Conservation (phyloP, 345 rosid species). For the Bruguiera gymnorhiza region DNA sequence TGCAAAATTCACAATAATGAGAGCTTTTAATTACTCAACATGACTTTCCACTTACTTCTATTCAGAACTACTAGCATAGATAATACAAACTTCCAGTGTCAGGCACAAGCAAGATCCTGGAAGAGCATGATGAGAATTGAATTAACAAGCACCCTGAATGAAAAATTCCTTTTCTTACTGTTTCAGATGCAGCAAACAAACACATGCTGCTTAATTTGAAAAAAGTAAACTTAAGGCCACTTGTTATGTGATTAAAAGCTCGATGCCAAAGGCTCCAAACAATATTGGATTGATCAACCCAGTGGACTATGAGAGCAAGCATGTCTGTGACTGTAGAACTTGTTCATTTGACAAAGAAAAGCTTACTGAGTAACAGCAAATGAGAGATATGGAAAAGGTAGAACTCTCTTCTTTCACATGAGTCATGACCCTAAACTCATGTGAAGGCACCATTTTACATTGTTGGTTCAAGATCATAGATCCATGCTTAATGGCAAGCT, state of each 20-base stretch:
- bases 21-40: slow-evolving; percentile 6
- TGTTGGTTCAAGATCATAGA: too few species aligned
- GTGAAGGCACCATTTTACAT: too few species aligned
- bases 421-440: background rate
- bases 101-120: background rate
- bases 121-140: background rate
- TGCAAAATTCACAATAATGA: slow-evolving; percentile 29
- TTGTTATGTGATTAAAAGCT: background rate
- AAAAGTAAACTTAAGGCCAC: too few species aligned
- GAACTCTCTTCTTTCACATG: background rate
- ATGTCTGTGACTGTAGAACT: slow-evolving; percentile 1
- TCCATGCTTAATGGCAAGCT: too few species aligned
- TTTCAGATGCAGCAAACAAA: too few species aligned
- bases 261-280: background rate
- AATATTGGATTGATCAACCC: background rate
- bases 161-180: too few species aligned
- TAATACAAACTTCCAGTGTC: background rate
- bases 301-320: background rate
- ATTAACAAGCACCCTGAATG: background rate
- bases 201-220: too few species aligned
- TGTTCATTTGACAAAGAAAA: background rate
- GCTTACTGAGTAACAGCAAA: background rate
- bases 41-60: background rate
- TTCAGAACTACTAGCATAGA: background rate
- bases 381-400: background rate